Conservation (phyloP, 2,329 filamentous ascomycete species). For the Capronia epimyces region DNA sequence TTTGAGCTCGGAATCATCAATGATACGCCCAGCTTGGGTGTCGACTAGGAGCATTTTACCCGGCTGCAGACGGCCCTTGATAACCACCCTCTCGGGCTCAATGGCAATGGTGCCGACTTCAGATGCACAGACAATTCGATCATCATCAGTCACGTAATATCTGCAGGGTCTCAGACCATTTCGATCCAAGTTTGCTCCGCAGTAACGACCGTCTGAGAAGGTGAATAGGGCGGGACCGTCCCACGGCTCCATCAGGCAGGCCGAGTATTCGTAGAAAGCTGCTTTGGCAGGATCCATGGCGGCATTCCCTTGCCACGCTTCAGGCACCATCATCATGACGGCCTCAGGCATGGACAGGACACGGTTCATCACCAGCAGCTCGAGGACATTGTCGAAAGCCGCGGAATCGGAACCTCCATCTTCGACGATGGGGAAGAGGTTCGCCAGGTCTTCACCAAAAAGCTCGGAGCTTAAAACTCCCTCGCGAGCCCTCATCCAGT, state of each 20-base stretch:
- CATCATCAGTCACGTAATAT: constrained; percentile 95
- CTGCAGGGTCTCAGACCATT: constrained; percentile 93
- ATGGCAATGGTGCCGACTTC: constrained; percentile 91
- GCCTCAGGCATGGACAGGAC: constrained; percentile 92
- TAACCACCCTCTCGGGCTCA: constrained; percentile 80
- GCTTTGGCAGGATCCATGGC: constrained; percentile 92
- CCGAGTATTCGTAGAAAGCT: constrained; percentile 97
- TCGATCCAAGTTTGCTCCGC: constrained; percentile 91
- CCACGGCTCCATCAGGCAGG: constrained; percentile 98
- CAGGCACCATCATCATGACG: constrained; percentile 97
- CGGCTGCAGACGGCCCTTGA: constrained; percentile 89
- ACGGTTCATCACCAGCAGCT: constrained; percentile 89
- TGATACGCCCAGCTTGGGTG: constrained; percentile 82
- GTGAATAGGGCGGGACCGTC: constrained; percentile 95
- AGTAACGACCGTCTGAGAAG: constrained; percentile 93
- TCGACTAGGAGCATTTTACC: constrained; percentile 96
- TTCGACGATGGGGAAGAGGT: constrained; percentile 89
- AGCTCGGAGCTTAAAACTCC: constrained; percentile 88
- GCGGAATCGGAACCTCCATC: constrained; percentile 95
- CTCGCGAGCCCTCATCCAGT: constrained; percentile 98
- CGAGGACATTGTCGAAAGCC: constrained; percentile 93
- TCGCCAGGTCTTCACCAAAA: constrained; percentile 86
- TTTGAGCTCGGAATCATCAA: constrained; percentile 90
- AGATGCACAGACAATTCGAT: constrained; percentile 93
- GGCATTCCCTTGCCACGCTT: constrained; percentile 93